Conservation (phyloP, 768 basidiomycete genomes). For the Mrakia gelida region DNA sequence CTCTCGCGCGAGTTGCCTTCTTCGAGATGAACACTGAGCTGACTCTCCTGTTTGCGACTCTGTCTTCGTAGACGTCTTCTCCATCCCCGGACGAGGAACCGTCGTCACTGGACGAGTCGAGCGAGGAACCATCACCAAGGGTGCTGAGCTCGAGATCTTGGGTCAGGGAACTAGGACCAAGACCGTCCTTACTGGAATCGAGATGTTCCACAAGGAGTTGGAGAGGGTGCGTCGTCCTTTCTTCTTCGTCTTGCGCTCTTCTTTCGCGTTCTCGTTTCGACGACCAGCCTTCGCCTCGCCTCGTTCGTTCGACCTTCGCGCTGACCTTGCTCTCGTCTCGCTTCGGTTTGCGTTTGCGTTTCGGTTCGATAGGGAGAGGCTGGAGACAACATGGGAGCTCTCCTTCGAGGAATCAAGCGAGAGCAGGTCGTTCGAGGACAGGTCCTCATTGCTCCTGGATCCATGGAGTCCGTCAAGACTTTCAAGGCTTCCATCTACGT, state of each 20-base stretch:
- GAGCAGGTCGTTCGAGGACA: slow-evolving; percentile 93
- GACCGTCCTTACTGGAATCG: slow-evolving; percentile 93
- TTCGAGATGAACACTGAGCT: background rate
- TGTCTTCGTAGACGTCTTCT: slow-evolving; percentile 69
- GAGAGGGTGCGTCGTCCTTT: slow-evolving; percentile 61
- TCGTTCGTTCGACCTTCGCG: background rate
- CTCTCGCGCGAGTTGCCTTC: too few relatives aligned
- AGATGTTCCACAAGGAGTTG: slow-evolving; percentile 99
- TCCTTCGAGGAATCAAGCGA: slow-evolving; percentile 94
- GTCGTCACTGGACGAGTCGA: slow-evolving; percentile 95
- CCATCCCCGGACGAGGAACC: slow-evolving; percentile 96
- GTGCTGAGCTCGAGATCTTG: slow-evolving; percentile 86
- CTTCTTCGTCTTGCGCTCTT: background rate
- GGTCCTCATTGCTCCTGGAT: slow-evolving; percentile 79
- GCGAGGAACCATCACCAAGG: slow-evolving; percentile 85
- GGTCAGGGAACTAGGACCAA: slow-evolving; percentile 74
- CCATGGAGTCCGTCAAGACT: slow-evolving; percentile 90
- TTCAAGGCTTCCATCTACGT: slow-evolving; percentile 88
- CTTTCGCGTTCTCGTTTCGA: background rate
- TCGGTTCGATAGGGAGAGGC: slow-evolving; percentile 67
- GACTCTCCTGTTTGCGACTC: background rate
- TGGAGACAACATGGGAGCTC: slow-evolving; percentile 98
- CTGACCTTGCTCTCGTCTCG: too few relatives aligned
- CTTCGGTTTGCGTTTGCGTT: too few relatives aligned
- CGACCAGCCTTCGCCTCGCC: background rate